Base-by-base conservation (phyloP, 169 alveolate species). In the Plasmodium berghei region DNA sequence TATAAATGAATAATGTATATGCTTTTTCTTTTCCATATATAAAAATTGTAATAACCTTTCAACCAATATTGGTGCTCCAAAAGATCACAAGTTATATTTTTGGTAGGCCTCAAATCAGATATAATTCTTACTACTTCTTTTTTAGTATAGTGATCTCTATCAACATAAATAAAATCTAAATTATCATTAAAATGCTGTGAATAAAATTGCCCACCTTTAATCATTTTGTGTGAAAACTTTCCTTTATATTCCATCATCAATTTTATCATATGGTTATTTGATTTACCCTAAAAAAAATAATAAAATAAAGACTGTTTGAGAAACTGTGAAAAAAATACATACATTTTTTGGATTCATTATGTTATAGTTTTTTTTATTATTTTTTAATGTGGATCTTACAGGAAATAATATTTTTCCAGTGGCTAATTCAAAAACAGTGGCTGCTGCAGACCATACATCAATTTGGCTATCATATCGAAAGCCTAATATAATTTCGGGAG, bases 401-500 rank as follows among this genome's bases (percentile, higher is more conserved):
- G 98, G 95, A 90, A 99, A 98, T 83, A 98, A 94, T 5, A 98
- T 95, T 90, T 96, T 97, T 10, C 99, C 99, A n/a, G 99, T 97
- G 62, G 97, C 99, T 22, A 98, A 90, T 92, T 99, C 99, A 92
- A 94, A 98, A 16, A 99, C 93, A 1, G 99, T 98, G 16, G 98
- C 95, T 12, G 98, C 99, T 22, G 98, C 97, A 48, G 98, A 95
- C 99, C 99, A 98, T 34, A 98, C 95, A 86, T 99, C 99, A 58
- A 99, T 96, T 42, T 95, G 93, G 66, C 93, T 88, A 77, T 97
- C 99, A 89, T 96, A 97, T 40, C 95, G 93, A 67, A 93, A 87
- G 0, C 99, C 99, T 24, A 98, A 90, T 56, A 98, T 96, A 59
- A 99, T 97, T 93, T 99, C 99, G 8, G 99, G 99, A 0, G 99